Evolutionary conservation across 2,329 filamentous ascomycete species (phyloP).

Genomic region (Monosporascus sp.): DNA sequence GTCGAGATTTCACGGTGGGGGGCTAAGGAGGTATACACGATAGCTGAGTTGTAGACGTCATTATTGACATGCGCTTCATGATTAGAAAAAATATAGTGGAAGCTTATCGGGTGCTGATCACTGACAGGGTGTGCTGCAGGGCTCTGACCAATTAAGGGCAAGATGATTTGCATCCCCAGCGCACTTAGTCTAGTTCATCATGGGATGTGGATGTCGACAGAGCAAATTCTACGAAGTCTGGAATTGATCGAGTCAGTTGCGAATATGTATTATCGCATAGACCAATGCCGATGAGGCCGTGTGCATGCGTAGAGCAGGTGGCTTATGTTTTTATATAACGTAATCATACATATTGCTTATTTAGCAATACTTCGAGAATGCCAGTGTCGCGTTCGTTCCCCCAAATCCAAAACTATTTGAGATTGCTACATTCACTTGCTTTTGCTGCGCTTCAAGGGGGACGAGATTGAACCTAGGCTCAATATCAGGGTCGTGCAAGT

Average conservation of each 20-base stretch:
- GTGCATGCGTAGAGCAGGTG: too few species aligned
- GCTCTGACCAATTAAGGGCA: too few species aligned
- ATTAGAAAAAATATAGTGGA: slow-evolving; percentile 3
- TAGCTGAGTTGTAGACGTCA: slow-evolving; percentile 10
- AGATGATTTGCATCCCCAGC: too few species aligned
- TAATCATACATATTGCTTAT: neutral
- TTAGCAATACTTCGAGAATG: slow-evolving; percentile 48
- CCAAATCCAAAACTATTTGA: slow-evolving; percentile 98
- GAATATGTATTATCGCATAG: neutral
- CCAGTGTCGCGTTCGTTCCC: slow-evolving; percentile 87
- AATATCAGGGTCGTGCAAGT: slow-evolving; percentile 63
- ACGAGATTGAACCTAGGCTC: slow-evolving; percentile 83
- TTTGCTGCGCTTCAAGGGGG: slow-evolving; percentile 63
- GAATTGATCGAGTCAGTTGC: too few species aligned
- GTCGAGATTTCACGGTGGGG: neutral
- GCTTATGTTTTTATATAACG: too few species aligned
- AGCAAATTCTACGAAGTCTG: too few species aligned
- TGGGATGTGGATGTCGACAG: too few species aligned
- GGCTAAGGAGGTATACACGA: neutral
- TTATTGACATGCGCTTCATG: slow-evolving; percentile 13
- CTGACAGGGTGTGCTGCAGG: neutral
- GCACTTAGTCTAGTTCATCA: too few species aligned
- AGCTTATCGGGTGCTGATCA: neutral
- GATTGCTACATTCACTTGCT: slow-evolving; percentile 66
- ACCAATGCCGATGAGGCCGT: slow-evolving; percentile 19